Evolutionary conservation across 2,329 filamentous ascomycete species (phyloP), one percentile per base, ranked within the genome.

Genomic region (Aspergillus sp.): DNA sequence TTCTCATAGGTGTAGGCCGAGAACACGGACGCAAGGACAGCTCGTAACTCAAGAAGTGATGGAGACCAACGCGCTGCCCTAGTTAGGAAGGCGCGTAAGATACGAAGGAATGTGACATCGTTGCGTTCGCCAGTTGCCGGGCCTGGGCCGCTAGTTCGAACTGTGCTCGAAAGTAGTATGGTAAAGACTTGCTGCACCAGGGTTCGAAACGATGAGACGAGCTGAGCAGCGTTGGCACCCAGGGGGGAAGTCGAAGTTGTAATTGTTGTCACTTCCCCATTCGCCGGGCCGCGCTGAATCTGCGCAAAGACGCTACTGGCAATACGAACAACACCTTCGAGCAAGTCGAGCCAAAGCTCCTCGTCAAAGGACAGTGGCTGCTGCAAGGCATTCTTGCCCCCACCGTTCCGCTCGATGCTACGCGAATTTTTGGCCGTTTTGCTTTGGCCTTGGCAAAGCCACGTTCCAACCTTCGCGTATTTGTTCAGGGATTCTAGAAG

Each of bases 1-100:
- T 93, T 90, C 73, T 99, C 95, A 71, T 98, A 97, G 0, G 92
- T 89, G 71, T 99, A 99, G 0, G 95, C 93, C 0, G 93, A 87
- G 76, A 99, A 98, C 55, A 99, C 93, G 12, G 93, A 95, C 1
- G 86, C 81, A 2, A 99, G 83, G 0, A 98, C 93, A 6, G 85
- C 85, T 44, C 95, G 89, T 3, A 99, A 82, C 70, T 98, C 92
- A 1, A 91, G 88, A 2, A 99, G 81, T 12, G 90, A 96, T 0
- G 95, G 93, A 0, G 92, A 96, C 17, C 88, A 87, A 22, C 85
- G 83, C 0, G 91, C 89, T 0, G 93, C 93, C 45, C 91, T 86
- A 0, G 89, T 86, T 30, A 99, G 85, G 72, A 99, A 99, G 5
- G 90, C 89, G 48, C 92, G 87, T 13, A 99, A 81, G 63, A 99